phyloP scores from a whole-genome alignment of 2,329 filamentous ascomycete genomes.

The Penicillium sclerotigenum region DNA sequence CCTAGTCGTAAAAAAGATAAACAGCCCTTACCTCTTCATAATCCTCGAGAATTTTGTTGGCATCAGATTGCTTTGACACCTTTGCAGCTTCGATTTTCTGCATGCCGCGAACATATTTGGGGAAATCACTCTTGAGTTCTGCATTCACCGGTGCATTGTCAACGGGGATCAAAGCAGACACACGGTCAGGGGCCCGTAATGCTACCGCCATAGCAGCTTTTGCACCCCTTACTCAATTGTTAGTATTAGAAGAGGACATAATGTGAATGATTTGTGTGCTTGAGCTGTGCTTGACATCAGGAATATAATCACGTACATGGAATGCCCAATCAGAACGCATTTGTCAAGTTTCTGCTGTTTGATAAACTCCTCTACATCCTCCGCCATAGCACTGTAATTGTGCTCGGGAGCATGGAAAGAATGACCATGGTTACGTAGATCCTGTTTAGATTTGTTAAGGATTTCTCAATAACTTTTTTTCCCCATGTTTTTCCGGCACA shows the following conservation, averaged over 20 bases:
- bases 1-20: neutral
- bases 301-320: conserved; percentile 61
- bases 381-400: conserved; percentile 77
- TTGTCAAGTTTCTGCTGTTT: conserved; percentile 64
- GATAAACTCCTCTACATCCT: conserved; percentile 79
- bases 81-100: conserved; percentile 68
- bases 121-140: conserved; percentile 69
- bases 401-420: conserved; percentile 74
- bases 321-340: conserved; percentile 83
- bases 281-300: neutral
- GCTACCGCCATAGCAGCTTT: conserved; percentile 90
- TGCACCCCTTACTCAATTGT: conserved; percentile 63
- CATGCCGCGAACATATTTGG: conserved; percentile 80
- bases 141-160: conserved; percentile 91
- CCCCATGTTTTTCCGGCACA: neutral
- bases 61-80: conserved; percentile 69
- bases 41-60: conserved; percentile 71
- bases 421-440: conserved; percentile 89
- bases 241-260: neutral
- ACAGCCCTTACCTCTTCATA: conserved; percentile 62
- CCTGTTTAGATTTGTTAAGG: conserved; percentile 48
- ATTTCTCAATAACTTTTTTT: neutral
- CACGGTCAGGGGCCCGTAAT: conserved; percentile 63
- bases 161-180: conserved; percentile 73
- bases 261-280: neutral